A percentile compares a stretch with the other conserved stretches of the same genome.
phyloP scores from a whole-genome alignment of 495 filamentous ascomycete species.

The Neurospora sp. region DNA sequence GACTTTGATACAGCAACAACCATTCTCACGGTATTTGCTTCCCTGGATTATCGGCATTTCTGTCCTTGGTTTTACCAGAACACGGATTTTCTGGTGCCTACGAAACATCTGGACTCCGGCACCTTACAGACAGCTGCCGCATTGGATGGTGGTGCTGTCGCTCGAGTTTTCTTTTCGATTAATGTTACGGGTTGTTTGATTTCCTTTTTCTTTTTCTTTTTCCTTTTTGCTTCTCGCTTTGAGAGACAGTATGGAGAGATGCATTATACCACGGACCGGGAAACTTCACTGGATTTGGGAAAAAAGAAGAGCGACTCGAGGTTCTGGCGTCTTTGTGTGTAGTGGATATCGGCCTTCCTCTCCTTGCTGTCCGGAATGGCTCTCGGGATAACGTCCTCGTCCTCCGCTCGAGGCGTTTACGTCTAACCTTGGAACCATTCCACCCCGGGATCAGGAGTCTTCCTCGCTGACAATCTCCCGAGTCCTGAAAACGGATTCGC shows the following conservation, averaged over 20 bases:
- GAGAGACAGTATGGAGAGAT: conserved; percentile 10
- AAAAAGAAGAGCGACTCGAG: conserved; percentile 5
- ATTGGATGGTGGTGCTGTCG: conserved; percentile 15
- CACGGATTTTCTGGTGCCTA: conserved; percentile 4
- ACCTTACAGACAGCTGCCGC: conserved; percentile 5
- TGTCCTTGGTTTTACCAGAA: conserved; percentile 4
- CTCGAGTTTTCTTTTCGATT: conserved; percentile 16
- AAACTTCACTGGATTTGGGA: conserved; percentile 11
- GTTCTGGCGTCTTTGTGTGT: conserved; percentile 7
- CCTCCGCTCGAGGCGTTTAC: conserved; percentile 1
- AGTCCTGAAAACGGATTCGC: conserved; percentile 5
- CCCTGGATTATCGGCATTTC: conserved; percentile 2
- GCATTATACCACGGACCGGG: conserved; percentile 18
- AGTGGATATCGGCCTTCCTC: conserved; percentile 7
- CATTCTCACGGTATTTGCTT: neutral
- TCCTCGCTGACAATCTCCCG: conserved; percentile 4
- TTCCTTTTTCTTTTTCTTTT: conserved; percentile 16
- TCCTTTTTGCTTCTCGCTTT: conserved; percentile 18
- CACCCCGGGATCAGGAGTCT: conserved; percentile 3
- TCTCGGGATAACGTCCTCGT: conserved; percentile 5
- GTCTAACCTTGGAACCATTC: neutral
- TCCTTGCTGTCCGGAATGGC: conserved; percentile 24
- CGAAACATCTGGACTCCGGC: conserved; percentile 4
- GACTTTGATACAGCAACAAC: neutral
- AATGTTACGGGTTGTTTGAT: conserved; percentile 15